Conservation (phyloP, 2,329 filamentous ascomycete genomes). For the Colletotrichum orbiculare region DNA sequence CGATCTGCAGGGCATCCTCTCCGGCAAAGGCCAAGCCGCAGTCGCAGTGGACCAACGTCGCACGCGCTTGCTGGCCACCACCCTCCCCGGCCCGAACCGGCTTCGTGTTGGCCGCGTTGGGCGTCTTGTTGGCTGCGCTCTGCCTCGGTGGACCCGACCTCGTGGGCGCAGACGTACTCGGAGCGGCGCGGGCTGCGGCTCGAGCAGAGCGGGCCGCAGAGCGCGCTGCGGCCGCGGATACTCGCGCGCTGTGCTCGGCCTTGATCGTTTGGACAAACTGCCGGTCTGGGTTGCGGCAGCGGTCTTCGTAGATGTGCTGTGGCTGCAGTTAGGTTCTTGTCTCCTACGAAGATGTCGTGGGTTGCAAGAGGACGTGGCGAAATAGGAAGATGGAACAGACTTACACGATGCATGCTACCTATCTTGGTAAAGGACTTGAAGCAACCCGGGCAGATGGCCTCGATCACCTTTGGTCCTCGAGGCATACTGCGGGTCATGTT, state of each 20-base stretch:
- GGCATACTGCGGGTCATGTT: constrained; percentile 7
- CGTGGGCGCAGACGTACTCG: neutral
- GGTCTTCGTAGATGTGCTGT: constrained; percentile 24
- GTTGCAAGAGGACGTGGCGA: too few species aligned
- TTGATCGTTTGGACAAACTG: constrained; percentile 25
- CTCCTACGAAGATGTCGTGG: neutral
- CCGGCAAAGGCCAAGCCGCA: neutral
- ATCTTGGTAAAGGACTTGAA: constrained; percentile 27
- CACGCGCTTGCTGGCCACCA: too few species aligned
- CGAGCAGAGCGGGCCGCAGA: constrained; percentile 7
- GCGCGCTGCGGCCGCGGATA: constrained; percentile 21
- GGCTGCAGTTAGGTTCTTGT: neutral
- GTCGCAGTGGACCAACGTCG: neutral
- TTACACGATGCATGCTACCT: constrained; percentile 28
- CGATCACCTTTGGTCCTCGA: constrained; percentile 16
- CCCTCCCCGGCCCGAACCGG: too few species aligned
- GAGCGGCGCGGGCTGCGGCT: constrained; percentile 13
- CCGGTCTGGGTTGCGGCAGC: constrained; percentile 18
- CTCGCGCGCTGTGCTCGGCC: constrained; percentile 16
- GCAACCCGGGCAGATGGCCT: constrained; percentile 25
- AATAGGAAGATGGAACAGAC: neutral
- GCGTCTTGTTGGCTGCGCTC: neutral
- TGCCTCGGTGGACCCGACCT: neutral
- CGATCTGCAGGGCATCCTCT: neutral
- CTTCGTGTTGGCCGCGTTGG: neutral